Base-by-base conservation (phyloP, 192 early-diverging fungal genomes). In the Linnemannia elongata region DNA sequence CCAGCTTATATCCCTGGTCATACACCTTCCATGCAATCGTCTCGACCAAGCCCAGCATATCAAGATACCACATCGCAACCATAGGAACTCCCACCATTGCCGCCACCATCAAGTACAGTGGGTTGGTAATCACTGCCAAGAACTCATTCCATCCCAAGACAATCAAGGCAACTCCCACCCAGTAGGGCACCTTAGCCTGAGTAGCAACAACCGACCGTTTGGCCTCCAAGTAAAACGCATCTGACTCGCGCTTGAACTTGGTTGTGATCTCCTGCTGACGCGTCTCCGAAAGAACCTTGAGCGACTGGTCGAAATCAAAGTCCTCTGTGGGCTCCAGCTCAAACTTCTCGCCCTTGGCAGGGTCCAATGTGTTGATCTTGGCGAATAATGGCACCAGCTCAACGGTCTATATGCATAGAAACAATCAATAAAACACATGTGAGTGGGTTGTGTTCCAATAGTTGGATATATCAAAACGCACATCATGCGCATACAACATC, bases 121-220 rank as follows among this genome's bases (percentile, higher is more conserved):
- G 99, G 80, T 95, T 98, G 54, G 91, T 93, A 49, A 99, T 79
- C 27, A 99, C 91, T 1, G 95, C 78, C 88, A 97, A 92, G 38
- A 97, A 95, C 88, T 99, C 99, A 80, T 99, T 99, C 97, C 97
- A 99, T 33, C 99, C 99, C 7, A 99, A 90, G 17, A 95, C 77
- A 7, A 98, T 85, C 47, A 96, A 89, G 74, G 78, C 79, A 42
- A 94, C 92, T 36, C 97, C 89, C 75, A 98, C 92, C 97, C 97
- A 99, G 38, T 90, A 81, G 1, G 98, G 98, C 30, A 99, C 93
- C 66, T 94, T 95, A 75, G 95, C 95, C 44, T 96, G 97, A 10
- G 96, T 97, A 9, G 93, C 85, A 5, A 99, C 97, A 74, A 97
- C 95, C 3, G 97, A 95, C 38, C 99, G 94, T 90, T 99, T 99